Evolutionary conservation across 2,329 filamentous ascomycete genomes (phyloP), one percentile per base, ranked within the genome.

Genomic region (Botryosphaeria dothidea): DNA sequence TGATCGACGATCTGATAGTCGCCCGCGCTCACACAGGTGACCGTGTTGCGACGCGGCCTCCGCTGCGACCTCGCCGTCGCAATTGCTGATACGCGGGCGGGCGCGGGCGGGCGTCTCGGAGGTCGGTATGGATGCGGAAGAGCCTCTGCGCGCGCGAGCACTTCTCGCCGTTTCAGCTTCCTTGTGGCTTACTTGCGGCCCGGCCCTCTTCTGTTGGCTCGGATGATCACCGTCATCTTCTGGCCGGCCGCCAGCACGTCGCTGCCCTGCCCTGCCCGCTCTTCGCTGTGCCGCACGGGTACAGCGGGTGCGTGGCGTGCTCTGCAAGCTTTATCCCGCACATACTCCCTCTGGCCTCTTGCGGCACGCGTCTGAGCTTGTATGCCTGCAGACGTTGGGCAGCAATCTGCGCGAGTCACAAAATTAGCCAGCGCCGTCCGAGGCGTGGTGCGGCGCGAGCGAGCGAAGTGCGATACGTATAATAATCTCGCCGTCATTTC

Each of bases 311-410:
- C 41, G 56, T 60, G 56, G 56, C 56, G 56, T 60, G 56, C 56
- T 60, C 56, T 60, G 56, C 56, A 60, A 60, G 56, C 56, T 60
- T 60, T 60, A 60, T 60, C 56, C 56, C 56, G 56, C 41, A 57
- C 52, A 46, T 60, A 23, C 36, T 57, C 56, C 29, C 56, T 60
- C 56, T 60, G 56, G 56, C 56, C 56, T 60, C 56, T 46, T 60
- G 56, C 56, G 56, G 56, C 56, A 60, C 56, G 56, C 56, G 56
- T 60, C 56, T 60, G 41, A 60, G 56, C 43, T 60, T 60, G 56
- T 60, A 60, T 60, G 56, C 56, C 56, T 60, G 56, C 56, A 36
- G 56, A 25, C 38, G 56, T 60, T 60, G 56, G 56, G 56, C 56
- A 60, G 56, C 56, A 60, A 60, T 46, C 56, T 27, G 56, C 41